Conservation (phyloP, 1,284 basidiomycete genomes). For the Phellopilus nigrolimitatus region DNA sequence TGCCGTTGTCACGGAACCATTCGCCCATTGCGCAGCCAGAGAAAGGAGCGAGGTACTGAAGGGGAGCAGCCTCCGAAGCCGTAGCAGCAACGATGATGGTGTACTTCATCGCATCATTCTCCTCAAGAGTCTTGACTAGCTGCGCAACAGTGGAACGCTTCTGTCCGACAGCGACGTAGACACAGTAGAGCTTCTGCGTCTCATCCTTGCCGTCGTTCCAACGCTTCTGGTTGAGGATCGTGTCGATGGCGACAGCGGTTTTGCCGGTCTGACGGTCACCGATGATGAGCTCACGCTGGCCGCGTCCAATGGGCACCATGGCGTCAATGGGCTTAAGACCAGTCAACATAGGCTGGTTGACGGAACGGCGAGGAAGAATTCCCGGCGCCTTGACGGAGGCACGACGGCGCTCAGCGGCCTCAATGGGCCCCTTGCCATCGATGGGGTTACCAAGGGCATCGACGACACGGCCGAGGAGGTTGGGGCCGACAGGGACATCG, state of each 20-base stretch:
- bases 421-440: constrained; percentile 97
- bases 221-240: constrained; percentile 99
- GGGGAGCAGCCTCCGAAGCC: constrained; percentile 96
- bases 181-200: constrained; percentile 98
- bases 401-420: constrained; percentile 89
- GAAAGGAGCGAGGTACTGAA: constrained; percentile 99
- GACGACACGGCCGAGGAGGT: constrained; percentile 96
- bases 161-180: constrained; percentile 98
- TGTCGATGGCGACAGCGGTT: constrained; percentile 98
- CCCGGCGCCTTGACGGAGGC: constrained; percentile 98
- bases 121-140: constrained; percentile 98
- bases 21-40: constrained; percentile 99
- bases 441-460: constrained; percentile 99
- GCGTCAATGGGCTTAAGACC: constrained; percentile 99
- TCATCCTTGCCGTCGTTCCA: constrained; percentile 99
- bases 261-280: constrained; percentile 99
- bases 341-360: constrained; percentile 99
- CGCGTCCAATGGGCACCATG: constrained; percentile 99
- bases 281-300: constrained; percentile 99
- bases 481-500: constrained; percentile 97
- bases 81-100: constrained; percentile 98
- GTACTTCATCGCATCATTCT: constrained; percentile 99
- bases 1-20: constrained; percentile 99
- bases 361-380: constrained; percentile 97
- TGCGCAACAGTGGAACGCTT: constrained; percentile 99